phyloP scores from a whole-genome alignment of 495 filamentous ascomycete genomes.

The Immersiella caudata region DNA sequence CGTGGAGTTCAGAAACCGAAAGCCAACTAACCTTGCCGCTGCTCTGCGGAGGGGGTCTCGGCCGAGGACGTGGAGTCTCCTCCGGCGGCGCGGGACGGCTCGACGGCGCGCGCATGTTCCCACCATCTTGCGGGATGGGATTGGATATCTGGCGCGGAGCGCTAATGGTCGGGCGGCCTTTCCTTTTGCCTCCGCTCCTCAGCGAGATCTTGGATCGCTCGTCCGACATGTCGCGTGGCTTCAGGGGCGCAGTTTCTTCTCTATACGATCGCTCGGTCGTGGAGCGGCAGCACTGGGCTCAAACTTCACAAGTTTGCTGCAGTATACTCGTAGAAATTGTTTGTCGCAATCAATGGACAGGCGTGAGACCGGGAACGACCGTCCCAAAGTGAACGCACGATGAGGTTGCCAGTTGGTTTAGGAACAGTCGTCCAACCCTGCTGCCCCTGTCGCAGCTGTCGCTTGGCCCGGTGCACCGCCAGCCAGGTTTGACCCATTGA shows the following conservation, averaged over 20 bases:
- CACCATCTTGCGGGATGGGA: slow-evolving; percentile 54
- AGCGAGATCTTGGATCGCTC: slow-evolving; percentile 80
- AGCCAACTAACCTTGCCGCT: slow-evolving; percentile 43
- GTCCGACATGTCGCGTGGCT: slow-evolving; percentile 55
- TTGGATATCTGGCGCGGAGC: slow-evolving; percentile 79
- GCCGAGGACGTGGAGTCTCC: slow-evolving; percentile 39
- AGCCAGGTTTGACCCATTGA: slow-evolving; percentile 9
- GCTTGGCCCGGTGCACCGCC: neutral
- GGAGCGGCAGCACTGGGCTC: neutral
- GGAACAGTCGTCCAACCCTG: neutral
- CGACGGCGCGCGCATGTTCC: slow-evolving; percentile 36
- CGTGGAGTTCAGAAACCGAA: neutral
- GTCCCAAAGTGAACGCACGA: neutral
- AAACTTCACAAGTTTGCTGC: neutral
- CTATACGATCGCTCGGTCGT: too few species aligned
- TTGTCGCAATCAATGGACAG: neutral
- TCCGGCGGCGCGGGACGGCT: slow-evolving; percentile 39
- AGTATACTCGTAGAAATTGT: neutral
- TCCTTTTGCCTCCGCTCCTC: slow-evolving; percentile 74
- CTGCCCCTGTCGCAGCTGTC: slow-evolving; percentile 1
- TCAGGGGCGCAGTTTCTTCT: neutral
- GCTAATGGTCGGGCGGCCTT: slow-evolving; percentile 75
- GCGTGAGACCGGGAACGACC: neutral
- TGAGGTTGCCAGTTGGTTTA: neutral
- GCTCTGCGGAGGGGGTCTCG: slow-evolving; percentile 45